Conservation (phyloP, 805 yeast genomes). For the Metschnikowia cerradonensis region DNA sequence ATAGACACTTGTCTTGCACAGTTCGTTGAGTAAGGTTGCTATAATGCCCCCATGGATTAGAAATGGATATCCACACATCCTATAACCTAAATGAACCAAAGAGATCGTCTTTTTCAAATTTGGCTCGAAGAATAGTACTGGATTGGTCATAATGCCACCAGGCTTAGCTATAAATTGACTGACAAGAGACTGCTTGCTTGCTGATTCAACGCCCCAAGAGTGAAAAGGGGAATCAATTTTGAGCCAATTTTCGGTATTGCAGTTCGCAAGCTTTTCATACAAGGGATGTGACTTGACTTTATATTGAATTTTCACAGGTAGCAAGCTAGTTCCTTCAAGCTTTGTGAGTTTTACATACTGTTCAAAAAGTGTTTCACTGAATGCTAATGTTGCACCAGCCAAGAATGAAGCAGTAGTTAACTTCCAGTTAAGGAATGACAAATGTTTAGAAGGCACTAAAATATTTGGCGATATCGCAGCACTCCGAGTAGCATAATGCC, state of each 20-base stretch:
- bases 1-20: constrained; percentile 53
- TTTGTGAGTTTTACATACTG: constrained; percentile 25
- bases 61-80: constrained; percentile 82
- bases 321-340: constrained; percentile 20
- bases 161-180: constrained; percentile 57
- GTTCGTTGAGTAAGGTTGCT: constrained; percentile 76
- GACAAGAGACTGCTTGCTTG: constrained; percentile 16
- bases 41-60: constrained; percentile 85
- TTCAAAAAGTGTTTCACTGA: constrained; percentile 29
- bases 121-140: constrained; percentile 60
- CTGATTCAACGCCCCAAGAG: neutral
- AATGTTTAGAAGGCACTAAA: neutral
- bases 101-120: constrained; percentile 57
- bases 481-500: neutral
- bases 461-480: neutral
- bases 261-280: constrained; percentile 43
- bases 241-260: neutral
- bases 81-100: constrained; percentile 72
- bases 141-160: constrained; percentile 76
- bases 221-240: neutral
- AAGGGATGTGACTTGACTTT: constrained; percentile 48
- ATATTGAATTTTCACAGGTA: constrained; percentile 41
- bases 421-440: constrained; percentile 15
- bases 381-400: constrained; percentile 32
- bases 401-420: constrained; percentile 22